Conservation (phyloP, 23 red algal genomes). For the Gracilaria gracilis region DNA sequence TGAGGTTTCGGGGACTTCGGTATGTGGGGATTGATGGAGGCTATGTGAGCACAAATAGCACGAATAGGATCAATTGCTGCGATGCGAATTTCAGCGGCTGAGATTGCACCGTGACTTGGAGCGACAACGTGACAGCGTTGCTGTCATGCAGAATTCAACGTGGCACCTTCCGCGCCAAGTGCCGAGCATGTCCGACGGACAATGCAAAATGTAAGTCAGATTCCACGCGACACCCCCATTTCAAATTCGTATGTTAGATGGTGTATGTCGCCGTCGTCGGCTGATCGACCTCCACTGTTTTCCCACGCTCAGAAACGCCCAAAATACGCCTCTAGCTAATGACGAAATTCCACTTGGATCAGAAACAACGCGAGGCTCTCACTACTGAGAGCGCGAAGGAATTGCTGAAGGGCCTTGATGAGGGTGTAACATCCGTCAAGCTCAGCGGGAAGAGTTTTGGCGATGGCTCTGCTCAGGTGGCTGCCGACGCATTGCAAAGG, state of each 20-base stretch:
- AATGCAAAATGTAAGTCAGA: neutral
- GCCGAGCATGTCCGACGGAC: too few relatives aligned
- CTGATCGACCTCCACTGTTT: too few relatives aligned
- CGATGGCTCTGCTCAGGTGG: conserved; percentile 62
- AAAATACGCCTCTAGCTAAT: neutral
- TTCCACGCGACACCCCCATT: neutral
- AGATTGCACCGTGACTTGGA: conserved; percentile 26
- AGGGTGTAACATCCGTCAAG: conserved; percentile 60
- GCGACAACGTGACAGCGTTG: conserved; percentile 5
- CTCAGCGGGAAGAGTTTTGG: conserved; percentile 66
- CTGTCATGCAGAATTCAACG: neutral
- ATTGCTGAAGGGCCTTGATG: conserved; percentile 36
- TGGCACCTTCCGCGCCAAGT: neutral
- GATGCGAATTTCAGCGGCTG: neutral
- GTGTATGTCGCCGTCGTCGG: neutral
- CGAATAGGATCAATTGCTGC: neutral
- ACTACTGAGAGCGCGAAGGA: conserved; percentile 38
- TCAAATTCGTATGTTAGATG: too few relatives aligned
- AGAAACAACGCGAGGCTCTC: conserved; percentile 54
- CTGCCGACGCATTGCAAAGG: conserved; percentile 47
- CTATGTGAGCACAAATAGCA: neutral
- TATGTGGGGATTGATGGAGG: too few relatives aligned
- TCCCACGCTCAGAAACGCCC: too few relatives aligned
- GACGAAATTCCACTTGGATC: conserved; percentile 45
- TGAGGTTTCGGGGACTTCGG: too few relatives aligned